A percentile compares a stretch with the other conserved stretches of the same genome.
phyloP scores from a whole-genome alignment of 2,329 filamentous ascomycete genomes.

The Diaporthe amygdali region DNA sequence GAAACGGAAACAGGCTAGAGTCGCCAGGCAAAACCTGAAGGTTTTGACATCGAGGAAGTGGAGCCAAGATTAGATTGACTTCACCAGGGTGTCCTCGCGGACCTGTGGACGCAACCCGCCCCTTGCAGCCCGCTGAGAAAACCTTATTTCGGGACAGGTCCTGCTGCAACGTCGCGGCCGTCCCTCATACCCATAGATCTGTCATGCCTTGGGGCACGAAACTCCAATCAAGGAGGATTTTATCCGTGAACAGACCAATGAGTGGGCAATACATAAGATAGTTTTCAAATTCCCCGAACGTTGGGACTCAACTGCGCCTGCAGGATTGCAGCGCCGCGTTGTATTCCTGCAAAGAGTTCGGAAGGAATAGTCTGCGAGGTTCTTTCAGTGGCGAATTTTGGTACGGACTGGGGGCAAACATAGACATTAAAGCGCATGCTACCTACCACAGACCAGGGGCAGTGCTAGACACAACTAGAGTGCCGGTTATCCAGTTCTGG shows the following conservation, averaged over 20 bases:
- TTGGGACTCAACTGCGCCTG: neutral
- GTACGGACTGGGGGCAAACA: neutral
- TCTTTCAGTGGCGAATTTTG: neutral
- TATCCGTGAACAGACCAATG: neutral
- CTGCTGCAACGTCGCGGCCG: neutral
- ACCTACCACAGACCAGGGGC: neutral
- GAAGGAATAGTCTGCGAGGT: neutral
- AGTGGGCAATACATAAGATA: neutral
- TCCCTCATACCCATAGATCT: neutral
- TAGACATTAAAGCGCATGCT: neutral
- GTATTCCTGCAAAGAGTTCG: neutral
- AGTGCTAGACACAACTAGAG: neutral
- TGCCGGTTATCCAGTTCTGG: neutral
- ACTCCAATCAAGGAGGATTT: neutral
- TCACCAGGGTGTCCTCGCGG: neutral
- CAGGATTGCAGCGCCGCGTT: neutral
- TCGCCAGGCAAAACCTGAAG: neutral
- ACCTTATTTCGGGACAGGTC: neutral
- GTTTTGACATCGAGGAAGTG: neutral
- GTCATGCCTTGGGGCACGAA: neutral
- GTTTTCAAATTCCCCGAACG: neutral
- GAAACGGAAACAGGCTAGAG: neutral
- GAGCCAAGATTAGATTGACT: neutral
- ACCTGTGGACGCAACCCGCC: neutral
- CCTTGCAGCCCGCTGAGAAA: neutral